Base-by-base conservation (phyloP, 805 yeast species). In the Suhomyces kilbournensis region DNA sequence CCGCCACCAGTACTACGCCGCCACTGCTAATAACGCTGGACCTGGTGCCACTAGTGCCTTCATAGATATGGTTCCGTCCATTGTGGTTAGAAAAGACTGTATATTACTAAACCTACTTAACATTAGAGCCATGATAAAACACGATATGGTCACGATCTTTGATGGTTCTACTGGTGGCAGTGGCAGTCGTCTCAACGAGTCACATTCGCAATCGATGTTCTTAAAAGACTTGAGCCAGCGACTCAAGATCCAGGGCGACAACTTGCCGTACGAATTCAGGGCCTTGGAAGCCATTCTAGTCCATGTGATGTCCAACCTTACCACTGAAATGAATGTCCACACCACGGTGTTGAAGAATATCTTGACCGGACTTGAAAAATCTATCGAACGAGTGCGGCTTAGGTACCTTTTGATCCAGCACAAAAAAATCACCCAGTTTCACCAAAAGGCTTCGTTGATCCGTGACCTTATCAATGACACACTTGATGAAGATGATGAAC, bases 241-340 rank as follows among this genome's bases (percentile, higher is more conserved):
- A 32, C 65, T 82, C 42, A 60, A 67, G 26, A 62, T 69, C 6
- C 64, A 60, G 7, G 64, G 67, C 3, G 69, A 68, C 14, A 61
- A 68, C 2, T 72, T 90, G 17, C 93, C 97, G 0, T 94, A 91
- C 67, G 99, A 94, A 64, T 85, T 92, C 63, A 75, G 96, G 46
- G 99, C 97, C 0, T 65, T 94, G 39, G 99, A 94, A 63, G 84
- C 96, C 0, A 87, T 94, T 7, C 79, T 94, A 56, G 83, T 90
- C 28, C 85, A 88, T 49, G 96, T 90, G 2, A 79, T 90, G 38
- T 78, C 88, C 1, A 88, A 90, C 54, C 71, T 94, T 47, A 85
- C 86, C 46, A 85, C 92, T 1, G 99, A 94, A 64, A 84, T 92
- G 88, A 86, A 86, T 59, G 90, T 89, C 5, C 94, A 90, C 58